Percentiles rank a stretch among this genome's conserved stretches.
These are phyloP conservation scores for Rosa hybrid DNA, from an alignment of 331 rosid genomes.

Conservation along the genomic window DNA sequence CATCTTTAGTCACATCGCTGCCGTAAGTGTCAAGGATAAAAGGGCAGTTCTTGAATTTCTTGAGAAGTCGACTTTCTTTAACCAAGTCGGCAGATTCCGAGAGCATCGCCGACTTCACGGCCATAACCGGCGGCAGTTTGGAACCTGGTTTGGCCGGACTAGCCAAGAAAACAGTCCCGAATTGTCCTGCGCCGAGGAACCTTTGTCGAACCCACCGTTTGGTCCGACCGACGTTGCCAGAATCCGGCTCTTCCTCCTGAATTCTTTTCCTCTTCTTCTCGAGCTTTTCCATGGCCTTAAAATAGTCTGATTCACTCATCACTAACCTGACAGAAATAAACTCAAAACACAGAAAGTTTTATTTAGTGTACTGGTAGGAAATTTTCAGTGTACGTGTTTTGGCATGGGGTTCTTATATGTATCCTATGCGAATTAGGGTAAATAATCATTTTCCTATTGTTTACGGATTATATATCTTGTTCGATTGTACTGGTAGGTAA, in stretches of 20 bases:
- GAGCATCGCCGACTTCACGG: slow-evolving; percentile 29
- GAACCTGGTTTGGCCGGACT: neutral
- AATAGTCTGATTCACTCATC: too few relatives aligned
- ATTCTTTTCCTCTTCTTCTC: neutral
- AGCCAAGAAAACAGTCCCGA: slow-evolving; percentile 22
- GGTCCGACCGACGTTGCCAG: neutral
- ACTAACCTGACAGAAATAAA: too few relatives aligned
- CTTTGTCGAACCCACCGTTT: slow-evolving; percentile 1
- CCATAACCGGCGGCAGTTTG: slow-evolving; percentile 21
- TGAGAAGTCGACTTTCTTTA: slow-evolving; percentile 28
- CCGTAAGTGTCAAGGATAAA: slow-evolving; percentile 22
- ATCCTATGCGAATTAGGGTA: too few relatives aligned
- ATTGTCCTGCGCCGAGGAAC: slow-evolving; percentile 22
- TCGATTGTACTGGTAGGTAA: too few relatives aligned
- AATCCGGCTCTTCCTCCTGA: neutral
- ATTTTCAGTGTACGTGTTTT: too few relatives aligned
- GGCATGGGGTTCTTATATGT: too few relatives aligned
- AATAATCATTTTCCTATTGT: too few relatives aligned
- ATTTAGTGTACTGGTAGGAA: too few relatives aligned
- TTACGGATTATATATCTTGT: too few relatives aligned
- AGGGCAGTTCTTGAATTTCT: slow-evolving; percentile 17
- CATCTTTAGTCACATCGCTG: slow-evolving; percentile 16
- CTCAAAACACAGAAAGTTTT: too few relatives aligned
- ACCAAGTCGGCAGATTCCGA: slow-evolving; percentile 6
- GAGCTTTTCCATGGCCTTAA: too few relatives aligned